A percentile compares a stretch with the other conserved stretches of the same genome.
These are phyloP conservation scores for Trametes hirsuta DNA, from an alignment of 1,284 basidiomycete genomes.

Conservation along the genomic window DNA sequence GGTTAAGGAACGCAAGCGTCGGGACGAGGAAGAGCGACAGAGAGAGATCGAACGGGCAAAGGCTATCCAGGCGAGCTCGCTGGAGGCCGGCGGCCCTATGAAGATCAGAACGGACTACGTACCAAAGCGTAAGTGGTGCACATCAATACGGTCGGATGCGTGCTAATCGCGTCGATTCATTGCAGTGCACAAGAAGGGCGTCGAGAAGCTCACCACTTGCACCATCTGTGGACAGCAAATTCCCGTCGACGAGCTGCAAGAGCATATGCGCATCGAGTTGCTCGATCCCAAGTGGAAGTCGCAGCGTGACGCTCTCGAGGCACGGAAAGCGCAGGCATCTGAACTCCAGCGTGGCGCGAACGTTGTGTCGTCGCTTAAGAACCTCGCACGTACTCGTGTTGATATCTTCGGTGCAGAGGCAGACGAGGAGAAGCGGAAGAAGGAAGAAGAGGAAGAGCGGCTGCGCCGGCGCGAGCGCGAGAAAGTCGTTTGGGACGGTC, in stretches of 20 bases:
- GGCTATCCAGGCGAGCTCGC: conserved; percentile 74
- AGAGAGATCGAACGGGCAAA: conserved; percentile 79
- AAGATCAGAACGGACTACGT: conserved; percentile 98
- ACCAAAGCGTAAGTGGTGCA: conserved; percentile 74
- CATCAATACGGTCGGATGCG: neutral
- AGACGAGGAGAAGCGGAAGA: conserved; percentile 85
- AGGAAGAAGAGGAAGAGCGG: conserved; percentile 83
- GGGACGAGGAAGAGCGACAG: conserved; percentile 77
- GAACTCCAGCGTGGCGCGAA: conserved; percentile 90
- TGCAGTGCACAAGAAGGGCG: conserved; percentile 69
- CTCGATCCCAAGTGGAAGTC: conserved; percentile 98
- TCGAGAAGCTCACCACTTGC: conserved; percentile 83
- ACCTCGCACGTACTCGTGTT: conserved; percentile 88
- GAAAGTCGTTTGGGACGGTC: conserved; percentile 95
- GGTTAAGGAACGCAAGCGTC: conserved; percentile 60
- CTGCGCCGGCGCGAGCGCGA: conserved; percentile 82
- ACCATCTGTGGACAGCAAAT: conserved; percentile 94
- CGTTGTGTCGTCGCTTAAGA: conserved; percentile 88
- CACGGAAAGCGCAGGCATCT: conserved; percentile 87
- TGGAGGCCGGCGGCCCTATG: conserved; percentile 80
- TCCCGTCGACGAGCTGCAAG: conserved; percentile 91
- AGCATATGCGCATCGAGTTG: conserved; percentile 98
- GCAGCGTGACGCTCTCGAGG: conserved; percentile 85
- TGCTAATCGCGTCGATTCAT: conserved; percentile 1
- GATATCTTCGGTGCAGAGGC: conserved; percentile 94